Evolutionary conservation across 129 eudicot genomes (phyloP), one percentile per base, ranked within the genome.

Genomic region (Gnaphalium uliginosum): DNA sequence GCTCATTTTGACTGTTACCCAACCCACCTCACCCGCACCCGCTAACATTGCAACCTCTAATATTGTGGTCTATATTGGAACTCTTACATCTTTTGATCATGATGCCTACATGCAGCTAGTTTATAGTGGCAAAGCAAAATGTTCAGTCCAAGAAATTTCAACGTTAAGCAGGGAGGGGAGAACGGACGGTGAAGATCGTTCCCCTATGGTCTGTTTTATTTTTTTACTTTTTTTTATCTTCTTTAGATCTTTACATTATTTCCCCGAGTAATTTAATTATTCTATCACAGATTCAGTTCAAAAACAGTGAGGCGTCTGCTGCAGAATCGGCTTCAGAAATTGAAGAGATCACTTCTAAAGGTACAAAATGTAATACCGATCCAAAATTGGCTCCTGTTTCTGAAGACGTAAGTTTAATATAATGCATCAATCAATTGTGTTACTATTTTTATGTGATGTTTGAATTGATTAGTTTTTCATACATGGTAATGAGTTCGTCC

Each of bases 271-370:
- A 48, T 58, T 78, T 1, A 17, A 9, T 43, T 33, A 10, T 1
- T 17, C 75, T 80, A 8, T 80, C 15, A 29, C 21, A 43, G 59
- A 61, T 26, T 74, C 71, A 89, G 87, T 50, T 75, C 24, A 86
- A 77, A 78, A 65, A 80, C 50, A 78, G 82, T 26, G 92, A 85
- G 53, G 74, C 80, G 3, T 81, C 86, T 17, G 48, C 79, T 7
- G 76, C 67, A 48, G 88, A 85, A 46, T 89, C 90, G 15, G 88
- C 86, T 68, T 89, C 86, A 50, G 90, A 87, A 75, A 82, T 74
- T 70, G 96, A 83, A 79, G 88, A 87, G 50, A 68, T 79, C 56
- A 46, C 81, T 69, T 62, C 87, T 62, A 82, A 83, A 78, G 86
- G 85, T 76, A 51, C 67, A 68, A 80, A 77, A 46, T 73, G 53